Evolutionary conservation across 2,329 filamentous ascomycete species (phyloP).

Genomic region (Metarhizium robertsii): DNA sequence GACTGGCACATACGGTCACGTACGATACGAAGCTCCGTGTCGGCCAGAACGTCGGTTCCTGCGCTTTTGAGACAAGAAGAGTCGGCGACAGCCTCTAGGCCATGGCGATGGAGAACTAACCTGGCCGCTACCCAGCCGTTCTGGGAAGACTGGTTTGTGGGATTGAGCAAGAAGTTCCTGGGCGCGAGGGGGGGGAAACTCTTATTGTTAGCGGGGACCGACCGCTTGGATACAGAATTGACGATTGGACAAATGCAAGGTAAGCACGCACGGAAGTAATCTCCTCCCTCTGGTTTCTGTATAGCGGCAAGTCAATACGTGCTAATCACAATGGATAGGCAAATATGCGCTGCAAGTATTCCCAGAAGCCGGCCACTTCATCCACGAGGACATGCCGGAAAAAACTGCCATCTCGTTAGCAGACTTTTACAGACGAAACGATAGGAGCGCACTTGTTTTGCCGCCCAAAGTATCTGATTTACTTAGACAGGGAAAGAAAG

Average conservation of each 20-base stretch:
- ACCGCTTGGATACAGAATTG: conserved; percentile 80
- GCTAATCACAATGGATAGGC: conserved; percentile 31
- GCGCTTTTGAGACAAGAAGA: conserved; percentile 54
- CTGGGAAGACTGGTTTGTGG: conserved; percentile 91
- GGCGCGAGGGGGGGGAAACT: conserved; percentile 74
- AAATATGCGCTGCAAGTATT: conserved; percentile 96
- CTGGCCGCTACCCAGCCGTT: conserved; percentile 76
- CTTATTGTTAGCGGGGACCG: conserved; percentile 77
- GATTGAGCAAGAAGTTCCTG: conserved; percentile 82
- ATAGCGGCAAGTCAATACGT: background rate
- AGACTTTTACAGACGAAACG: conserved; percentile 89
- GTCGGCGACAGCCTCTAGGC: conserved; percentile 26
- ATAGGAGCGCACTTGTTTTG: conserved; percentile 72
- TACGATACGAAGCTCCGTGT: conserved; percentile 73
- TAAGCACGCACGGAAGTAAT: conserved; percentile 20
- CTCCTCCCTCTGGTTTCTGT: background rate
- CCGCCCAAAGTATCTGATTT: conserved; percentile 86
- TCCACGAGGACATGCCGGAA: conserved; percentile 89
- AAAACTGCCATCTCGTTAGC: conserved; percentile 78
- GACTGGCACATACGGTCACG: conserved; percentile 90
- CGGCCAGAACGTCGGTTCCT: conserved; percentile 83
- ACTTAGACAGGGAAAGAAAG: conserved; percentile 50
- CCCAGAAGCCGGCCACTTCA: conserved; percentile 90
- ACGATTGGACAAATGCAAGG: conserved; percentile 98
- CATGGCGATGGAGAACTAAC: conserved; percentile 82